phyloP scores from a whole-genome alignment of 192 early-diverging fungal species.

The Coemansia sp. region DNA sequence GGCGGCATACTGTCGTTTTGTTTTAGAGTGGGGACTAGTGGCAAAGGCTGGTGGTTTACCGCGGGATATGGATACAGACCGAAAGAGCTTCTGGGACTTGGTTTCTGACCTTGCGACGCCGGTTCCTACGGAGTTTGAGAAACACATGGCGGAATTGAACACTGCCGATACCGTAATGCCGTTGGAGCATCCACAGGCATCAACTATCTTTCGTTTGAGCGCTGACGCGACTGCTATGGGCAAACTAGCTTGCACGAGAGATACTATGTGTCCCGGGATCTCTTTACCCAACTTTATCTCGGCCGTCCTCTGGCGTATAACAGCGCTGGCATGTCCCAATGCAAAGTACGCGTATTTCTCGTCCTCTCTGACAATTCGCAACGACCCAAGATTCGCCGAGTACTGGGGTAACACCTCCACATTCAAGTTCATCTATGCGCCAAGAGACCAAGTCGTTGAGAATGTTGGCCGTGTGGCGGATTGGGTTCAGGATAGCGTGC shows the following conservation, averaged over 20 bases:
- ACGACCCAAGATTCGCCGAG: background rate
- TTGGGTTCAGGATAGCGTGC: slow-evolving; percentile 5
- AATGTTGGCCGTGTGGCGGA: background rate
- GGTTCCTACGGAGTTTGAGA: background rate
- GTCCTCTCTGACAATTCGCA: slow-evolving; percentile 19
- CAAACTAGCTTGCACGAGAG: background rate
- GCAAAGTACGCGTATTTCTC: slow-evolving; percentile 17
- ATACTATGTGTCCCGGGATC: background rate
- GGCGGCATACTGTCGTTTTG: background rate
- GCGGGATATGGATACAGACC: slow-evolving; percentile 7
- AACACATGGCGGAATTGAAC: slow-evolving; percentile 5
- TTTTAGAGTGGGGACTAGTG: slow-evolving; percentile 16
- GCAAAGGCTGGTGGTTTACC: background rate
- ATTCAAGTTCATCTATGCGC: slow-evolving; percentile 8
- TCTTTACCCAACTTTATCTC: slow-evolving; percentile 26
- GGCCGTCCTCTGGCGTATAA: slow-evolving; percentile 23
- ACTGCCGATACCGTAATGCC: background rate
- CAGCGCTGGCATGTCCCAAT: background rate
- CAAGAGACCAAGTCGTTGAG: background rate
- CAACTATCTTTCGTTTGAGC: slow-evolving; percentile 8
- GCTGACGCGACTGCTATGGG: background rate
- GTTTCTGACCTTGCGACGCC: background rate
- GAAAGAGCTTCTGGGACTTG: slow-evolving; percentile 14
- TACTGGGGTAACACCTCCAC: slow-evolving; percentile 32
- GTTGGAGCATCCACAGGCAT: background rate